phyloP scores from a whole-genome alignment of 2,329 filamentous ascomycete genomes.

The Leptographium galeiforme region DNA sequence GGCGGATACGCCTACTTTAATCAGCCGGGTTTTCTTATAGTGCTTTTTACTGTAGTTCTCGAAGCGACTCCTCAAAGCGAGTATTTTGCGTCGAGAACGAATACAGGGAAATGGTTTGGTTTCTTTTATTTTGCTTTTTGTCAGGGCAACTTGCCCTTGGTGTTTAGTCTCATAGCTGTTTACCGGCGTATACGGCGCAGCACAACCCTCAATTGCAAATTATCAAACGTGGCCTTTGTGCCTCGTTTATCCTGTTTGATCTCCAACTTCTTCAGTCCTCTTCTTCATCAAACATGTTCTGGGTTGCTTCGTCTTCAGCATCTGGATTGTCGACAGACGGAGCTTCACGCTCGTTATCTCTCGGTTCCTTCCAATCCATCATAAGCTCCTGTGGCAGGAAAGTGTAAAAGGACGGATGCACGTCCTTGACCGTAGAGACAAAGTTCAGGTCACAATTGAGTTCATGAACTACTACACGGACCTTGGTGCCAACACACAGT shows the following conservation, averaged over 20 bases:
- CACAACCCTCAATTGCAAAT: neutral
- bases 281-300: slow-evolving; percentile 11
- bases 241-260: neutral
- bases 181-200: neutral
- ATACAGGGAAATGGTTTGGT: too few species aligned
- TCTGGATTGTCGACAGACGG: slow-evolving; percentile 28
- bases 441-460: slow-evolving; percentile 49
- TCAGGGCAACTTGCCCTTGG: neutral
- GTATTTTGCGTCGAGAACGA: neutral
- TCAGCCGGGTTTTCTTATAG: too few species aligned
- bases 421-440: slow-evolving; percentile 41
- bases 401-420: slow-evolving; percentile 50
- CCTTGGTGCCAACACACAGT: slow-evolving; percentile 52
- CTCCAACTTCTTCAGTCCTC: neutral
- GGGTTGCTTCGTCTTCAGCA: slow-evolving; percentile 15
- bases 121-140: neutral
- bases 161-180: neutral
- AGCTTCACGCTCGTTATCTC: slow-evolving; percentile 27
- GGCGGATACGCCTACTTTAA: neutral
- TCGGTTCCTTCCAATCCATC: slow-evolving; percentile 48
- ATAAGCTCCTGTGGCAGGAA: slow-evolving; percentile 58
- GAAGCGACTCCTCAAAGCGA: too few species aligned
- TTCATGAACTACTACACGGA: slow-evolving; percentile 40
- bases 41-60: too few species aligned
- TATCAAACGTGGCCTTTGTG: neutral